phyloP scores from a whole-genome alignment of 1,139 yeast species.

The Saccharomycopsis hybrid region DNA sequence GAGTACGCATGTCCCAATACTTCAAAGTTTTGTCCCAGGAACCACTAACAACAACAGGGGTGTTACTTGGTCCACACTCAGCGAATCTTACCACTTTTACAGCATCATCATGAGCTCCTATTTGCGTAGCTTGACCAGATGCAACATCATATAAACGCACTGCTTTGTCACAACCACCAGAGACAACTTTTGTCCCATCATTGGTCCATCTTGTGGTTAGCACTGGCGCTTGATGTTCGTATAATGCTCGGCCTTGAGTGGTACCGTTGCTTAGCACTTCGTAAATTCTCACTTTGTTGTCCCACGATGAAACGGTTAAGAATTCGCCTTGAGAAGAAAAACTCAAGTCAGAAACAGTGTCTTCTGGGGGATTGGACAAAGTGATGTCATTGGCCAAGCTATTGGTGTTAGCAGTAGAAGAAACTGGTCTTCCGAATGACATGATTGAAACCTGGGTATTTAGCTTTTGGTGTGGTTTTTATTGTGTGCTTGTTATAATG shows the following conservation, averaged over 20 bases:
- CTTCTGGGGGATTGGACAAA: constrained; percentile 85
- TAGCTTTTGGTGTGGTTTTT: too few species aligned
- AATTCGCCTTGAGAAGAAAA: constrained; percentile 92
- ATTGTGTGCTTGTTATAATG: too few species aligned
- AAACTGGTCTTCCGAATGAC: constrained; percentile 23
- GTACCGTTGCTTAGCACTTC: constrained; percentile 63
- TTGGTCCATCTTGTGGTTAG: constrained; percentile 72
- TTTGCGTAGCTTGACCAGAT: constrained; percentile 73
- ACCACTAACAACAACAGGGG: constrained; percentile 84
- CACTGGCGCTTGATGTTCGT: constrained; percentile 87
- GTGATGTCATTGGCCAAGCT: constrained; percentile 70
- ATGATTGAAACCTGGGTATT: neutral
- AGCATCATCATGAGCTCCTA: constrained; percentile 83
- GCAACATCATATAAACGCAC: constrained; percentile 80
- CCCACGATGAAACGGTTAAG: constrained; percentile 87
- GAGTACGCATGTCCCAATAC: constrained; percentile 92
- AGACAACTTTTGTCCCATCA: constrained; percentile 83
- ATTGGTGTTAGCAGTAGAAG: constrained; percentile 42
- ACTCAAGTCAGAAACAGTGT: constrained; percentile 77
- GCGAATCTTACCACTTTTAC: constrained; percentile 72
- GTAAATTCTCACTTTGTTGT: constrained; percentile 87
- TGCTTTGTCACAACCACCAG: constrained; percentile 92
- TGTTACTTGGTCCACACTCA: constrained; percentile 72
- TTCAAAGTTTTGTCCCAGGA: constrained; percentile 95
- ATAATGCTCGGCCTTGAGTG: constrained; percentile 80